Evolutionary conservation across 2,329 filamentous ascomycete genomes (phyloP).

Genomic region (Fusarium xyrophilum): DNA sequence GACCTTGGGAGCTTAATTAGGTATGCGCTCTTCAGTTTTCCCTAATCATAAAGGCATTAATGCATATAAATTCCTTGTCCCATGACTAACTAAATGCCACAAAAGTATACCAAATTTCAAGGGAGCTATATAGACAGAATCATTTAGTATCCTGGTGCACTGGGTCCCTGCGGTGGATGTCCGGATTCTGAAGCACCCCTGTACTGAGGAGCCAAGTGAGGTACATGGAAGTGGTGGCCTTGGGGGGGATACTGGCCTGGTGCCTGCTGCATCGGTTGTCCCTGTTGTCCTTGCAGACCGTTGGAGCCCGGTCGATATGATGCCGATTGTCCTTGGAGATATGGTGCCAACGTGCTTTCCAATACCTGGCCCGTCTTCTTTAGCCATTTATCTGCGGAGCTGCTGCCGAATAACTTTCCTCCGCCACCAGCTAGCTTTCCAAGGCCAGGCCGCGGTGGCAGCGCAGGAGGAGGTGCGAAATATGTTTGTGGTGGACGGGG

Average conservation of each 20-base stretch:
- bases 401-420: slow-evolving; percentile 44
- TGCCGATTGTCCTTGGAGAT: slow-evolving; percentile 37
- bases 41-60: not conserved
- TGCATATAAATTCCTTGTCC: not conserved
- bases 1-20: not conserved
- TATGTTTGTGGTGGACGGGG: slow-evolving; percentile 46
- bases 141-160: not conserved
- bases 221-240: slow-evolving; percentile 26
- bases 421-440: slow-evolving; percentile 29
- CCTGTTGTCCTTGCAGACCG: slow-evolving; percentile 23
- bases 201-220: slow-evolving; percentile 36
- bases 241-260: slow-evolving; percentile 15
- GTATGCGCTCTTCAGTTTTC: not conserved
- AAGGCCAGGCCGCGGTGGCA: slow-evolving; percentile 28
- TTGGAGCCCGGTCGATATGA: slow-evolving; percentile 22
- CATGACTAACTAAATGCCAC: not conserved
- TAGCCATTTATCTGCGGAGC: slow-evolving; percentile 47
- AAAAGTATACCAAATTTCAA: not conserved
- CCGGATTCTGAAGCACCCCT: slow-evolving; percentile 21
- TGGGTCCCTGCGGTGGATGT: slow-evolving; percentile 14
- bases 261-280: slow-evolving; percentile 4
- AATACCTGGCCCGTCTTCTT: slow-evolving; percentile 47
- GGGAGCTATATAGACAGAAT: not conserved
- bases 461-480: slow-evolving; percentile 39
- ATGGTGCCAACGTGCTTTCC: slow-evolving; percentile 45